A percentile compares a stretch with the other conserved stretches of the same genome.
These are phyloP conservation scores for Stephania yunnanensis DNA, from an alignment of 164 flowering plant species.

Conservation along the genomic window DNA sequence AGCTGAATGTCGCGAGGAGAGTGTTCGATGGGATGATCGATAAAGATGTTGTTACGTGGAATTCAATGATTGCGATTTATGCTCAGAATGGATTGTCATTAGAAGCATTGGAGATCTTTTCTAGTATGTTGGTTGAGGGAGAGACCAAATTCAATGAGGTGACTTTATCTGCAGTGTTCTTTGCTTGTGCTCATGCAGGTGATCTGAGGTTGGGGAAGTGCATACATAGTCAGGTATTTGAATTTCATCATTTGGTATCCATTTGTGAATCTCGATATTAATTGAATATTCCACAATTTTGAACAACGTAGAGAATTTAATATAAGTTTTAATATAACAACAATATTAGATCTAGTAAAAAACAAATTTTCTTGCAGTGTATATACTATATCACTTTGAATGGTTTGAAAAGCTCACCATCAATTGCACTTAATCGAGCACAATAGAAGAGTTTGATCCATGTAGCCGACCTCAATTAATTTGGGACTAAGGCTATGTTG, in stretches of 20 bases:
- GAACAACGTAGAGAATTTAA: no score
- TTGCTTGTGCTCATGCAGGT: constrained; percentile 75
- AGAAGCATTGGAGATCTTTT: constrained; percentile 58
- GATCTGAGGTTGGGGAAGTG: constrained; percentile 56
- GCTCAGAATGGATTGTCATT: constrained; percentile 60
- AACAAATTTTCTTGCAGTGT: no score
- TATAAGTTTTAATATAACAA: no score
- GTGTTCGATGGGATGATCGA: constrained; percentile 59
- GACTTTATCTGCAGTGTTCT: constrained; percentile 61
- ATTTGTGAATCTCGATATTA: neutral
- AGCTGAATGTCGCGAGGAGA: constrained; percentile 37
- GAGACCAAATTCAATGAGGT: constrained; percentile 41
- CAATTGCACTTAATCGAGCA: no score
- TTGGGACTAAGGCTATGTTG: no score
- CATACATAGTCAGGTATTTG: constrained; percentile 68
- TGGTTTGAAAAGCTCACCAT: no score
- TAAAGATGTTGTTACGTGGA: constrained; percentile 76
- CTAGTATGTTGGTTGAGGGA: constrained; percentile 31
- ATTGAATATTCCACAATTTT: no score
- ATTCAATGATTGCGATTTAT: constrained; percentile 63
- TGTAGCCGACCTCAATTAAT: no score
- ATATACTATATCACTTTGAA: no score
- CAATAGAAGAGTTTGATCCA: no score
- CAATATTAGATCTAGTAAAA: no score
- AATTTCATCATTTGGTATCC: neutral